Evolutionary conservation across 345 rosid species (phyloP).

Genomic region (Orychophragmus violaceus): DNA sequence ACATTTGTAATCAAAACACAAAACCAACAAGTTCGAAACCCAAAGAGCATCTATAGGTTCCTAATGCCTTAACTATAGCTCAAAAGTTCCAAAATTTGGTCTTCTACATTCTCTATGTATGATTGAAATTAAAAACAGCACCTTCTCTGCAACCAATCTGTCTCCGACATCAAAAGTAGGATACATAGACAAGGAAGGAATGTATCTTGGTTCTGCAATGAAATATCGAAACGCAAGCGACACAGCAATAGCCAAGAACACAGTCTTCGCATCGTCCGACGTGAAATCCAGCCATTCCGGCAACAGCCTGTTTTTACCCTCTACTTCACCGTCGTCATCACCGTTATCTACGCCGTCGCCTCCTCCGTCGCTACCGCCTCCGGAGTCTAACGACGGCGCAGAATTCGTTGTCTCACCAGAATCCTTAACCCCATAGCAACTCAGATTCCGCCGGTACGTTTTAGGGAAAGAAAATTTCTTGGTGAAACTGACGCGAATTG

Average conservation of each 20-base stretch:
- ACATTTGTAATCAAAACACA: slow-evolving; percentile 1
- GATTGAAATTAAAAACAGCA: slow-evolving; percentile 1
- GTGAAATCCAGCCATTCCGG: slow-evolving; percentile 75
- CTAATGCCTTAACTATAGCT: neutral
- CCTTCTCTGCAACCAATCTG: slow-evolving; percentile 93
- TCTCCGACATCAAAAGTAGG: slow-evolving; percentile 98
- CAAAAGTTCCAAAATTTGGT: neutral
- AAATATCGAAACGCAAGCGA: slow-evolving; percentile 78
- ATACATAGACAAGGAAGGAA: slow-evolving; percentile 98
- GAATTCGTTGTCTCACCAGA: slow-evolving; percentile 45
- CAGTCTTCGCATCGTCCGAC: slow-evolving; percentile 76
- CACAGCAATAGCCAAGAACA: slow-evolving; percentile 61
- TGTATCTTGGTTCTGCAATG: slow-evolving; percentile 89
- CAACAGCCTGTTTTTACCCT: slow-evolving; percentile 41
- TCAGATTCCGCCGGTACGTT: slow-evolving; percentile 15
- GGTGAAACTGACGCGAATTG: neutral
- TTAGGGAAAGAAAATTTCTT: neutral
- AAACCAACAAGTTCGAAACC: neutral
- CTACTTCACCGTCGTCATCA: slow-evolving; percentile 47
- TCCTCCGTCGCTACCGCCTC: slow-evolving; percentile 28
- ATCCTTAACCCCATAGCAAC: slow-evolving; percentile 42
- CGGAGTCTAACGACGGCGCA: slow-evolving; percentile 33
- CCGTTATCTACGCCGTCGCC: slow-evolving; percentile 42
- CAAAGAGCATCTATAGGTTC: neutral
- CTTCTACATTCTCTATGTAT: neutral